phyloP scores from a whole-genome alignment of 495 filamentous ascomycete genomes.

The Penicillium salamii region DNA sequence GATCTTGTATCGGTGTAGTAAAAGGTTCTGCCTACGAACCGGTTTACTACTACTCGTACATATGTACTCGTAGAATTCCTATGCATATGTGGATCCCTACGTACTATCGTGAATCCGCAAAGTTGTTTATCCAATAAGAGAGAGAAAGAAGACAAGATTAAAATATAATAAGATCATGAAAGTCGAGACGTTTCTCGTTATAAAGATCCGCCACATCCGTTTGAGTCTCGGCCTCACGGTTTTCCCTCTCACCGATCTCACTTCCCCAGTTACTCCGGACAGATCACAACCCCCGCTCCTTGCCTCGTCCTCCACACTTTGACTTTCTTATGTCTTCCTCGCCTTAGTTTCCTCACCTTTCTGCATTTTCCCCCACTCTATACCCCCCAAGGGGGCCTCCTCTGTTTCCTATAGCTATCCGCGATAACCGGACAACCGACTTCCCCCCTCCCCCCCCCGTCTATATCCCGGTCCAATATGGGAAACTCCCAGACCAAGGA shows the following conservation, averaged over 20 bases:
- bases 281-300: conserved; percentile 15
- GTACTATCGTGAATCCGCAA: too few relatives aligned
- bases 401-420: conserved; percentile 13
- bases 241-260: conserved; percentile 12
- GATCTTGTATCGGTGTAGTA: too few relatives aligned
- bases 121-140: not conserved
- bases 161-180: not conserved
- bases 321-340: not conserved
- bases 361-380: not conserved
- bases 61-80: too few relatives aligned
- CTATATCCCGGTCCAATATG: conserved; percentile 37
- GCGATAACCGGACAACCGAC: conserved; percentile 2
- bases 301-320: conserved; percentile 16
- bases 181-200: not conserved
- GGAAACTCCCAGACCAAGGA: conserved; percentile 63
- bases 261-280: conserved; percentile 28
- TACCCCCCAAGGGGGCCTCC: conserved; percentile 17
- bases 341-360: not conserved
- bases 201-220: conserved; percentile 22
- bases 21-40: too few relatives aligned
- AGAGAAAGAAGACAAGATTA: too few relatives aligned
- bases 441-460: conserved; percentile 7
- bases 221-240: not conserved
- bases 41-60: too few relatives aligned
- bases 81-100: too few relatives aligned